Evolutionary conservation across 106 monocot species (phyloP), one percentile per base, ranked within the genome.

Genomic region (Apostasia shenzhenica): DNA sequence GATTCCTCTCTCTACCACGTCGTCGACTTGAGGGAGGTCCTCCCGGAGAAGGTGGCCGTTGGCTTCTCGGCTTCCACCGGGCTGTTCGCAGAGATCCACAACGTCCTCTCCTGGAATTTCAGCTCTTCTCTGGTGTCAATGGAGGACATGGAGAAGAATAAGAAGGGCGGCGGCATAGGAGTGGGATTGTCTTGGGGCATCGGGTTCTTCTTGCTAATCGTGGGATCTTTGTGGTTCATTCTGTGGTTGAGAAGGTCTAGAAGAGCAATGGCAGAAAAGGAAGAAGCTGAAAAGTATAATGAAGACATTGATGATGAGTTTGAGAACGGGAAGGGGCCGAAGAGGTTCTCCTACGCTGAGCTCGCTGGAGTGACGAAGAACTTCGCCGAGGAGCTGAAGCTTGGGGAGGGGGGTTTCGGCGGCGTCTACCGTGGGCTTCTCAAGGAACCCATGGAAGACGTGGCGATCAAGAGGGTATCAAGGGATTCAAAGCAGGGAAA

Each of bases 11-110:
- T 90, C 11, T 76, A 66, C 53, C 49, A 59, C 62, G 41, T 40
- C 48, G 67, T 90, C 41, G 74, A 90, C 61, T 69, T 90, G 46
- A 70, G 68, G 7, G 51, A 83, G 1, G 38, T 70, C 38, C 67
- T 90, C 13, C 84, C 91, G 48, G 79, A 87, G 14, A 49, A 7
- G 43, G 81, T 91, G 1, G 67, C 71, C 61, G 8, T 91, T 54
- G 91, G 91, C 6, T 91, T 91, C 77, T 77, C 91, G 13, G 91
- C 84, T 14, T n/a, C 84, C 69, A 84, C 87, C 5, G 87, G 87
- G 3, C 8, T 8, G 1, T 41, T 3, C 3, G 45, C 63, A 43
- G 87, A 91, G 79, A 42, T 77, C 11, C 91, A 91, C 58, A 70
- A 57, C 46, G 61, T 91, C 40, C 55, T 82, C 2, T 84, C 81